Percentiles rank a stretch among this genome's conserved stretches.
These are phyloP conservation scores for Stemphylium vesicarium DNA, from an alignment of 2,329 filamentous ascomycete species.

Conservation along the genomic window DNA sequence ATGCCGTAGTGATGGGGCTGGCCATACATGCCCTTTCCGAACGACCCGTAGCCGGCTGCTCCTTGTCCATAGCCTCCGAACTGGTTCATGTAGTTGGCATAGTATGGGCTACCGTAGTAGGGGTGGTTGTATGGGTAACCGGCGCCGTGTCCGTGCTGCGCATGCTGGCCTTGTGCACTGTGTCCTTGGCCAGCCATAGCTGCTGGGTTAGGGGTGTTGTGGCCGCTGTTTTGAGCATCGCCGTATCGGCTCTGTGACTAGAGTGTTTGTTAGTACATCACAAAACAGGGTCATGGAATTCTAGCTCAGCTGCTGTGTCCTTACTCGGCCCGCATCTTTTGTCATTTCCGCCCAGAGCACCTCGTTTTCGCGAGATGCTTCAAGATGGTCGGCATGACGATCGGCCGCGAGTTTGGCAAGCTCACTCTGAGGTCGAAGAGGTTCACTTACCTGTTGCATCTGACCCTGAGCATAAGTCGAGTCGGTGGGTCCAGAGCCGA, in stretches of 20 bases:
- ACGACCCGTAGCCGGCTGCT: conserved; percentile 57
- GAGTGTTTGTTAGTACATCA: conserved; percentile 22
- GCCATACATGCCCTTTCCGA: conserved; percentile 67
- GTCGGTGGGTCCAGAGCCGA: conserved; percentile 67
- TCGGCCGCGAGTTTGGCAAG: conserved; percentile 4
- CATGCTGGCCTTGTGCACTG: conserved; percentile 54
- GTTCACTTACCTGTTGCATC: conserved; percentile 58
- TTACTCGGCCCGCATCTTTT: conserved; percentile 8
- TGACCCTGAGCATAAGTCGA: conserved; percentile 68
- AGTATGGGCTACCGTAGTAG: conserved; percentile 68
- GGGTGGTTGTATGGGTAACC: conserved; percentile 61
- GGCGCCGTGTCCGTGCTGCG: conserved; percentile 54
- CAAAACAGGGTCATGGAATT: neutral
- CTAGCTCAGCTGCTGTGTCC: conserved; percentile 7
- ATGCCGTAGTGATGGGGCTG: conserved; percentile 67
- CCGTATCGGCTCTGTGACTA: conserved; percentile 71
- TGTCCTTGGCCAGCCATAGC: conserved; percentile 62
- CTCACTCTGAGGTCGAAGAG: neutral
- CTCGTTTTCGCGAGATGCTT: conserved; percentile 6
- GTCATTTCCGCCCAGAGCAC: conserved; percentile 7
- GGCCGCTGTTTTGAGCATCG: conserved; percentile 83
- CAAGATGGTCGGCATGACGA: conserved; percentile 6
- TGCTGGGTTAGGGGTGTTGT: conserved; percentile 87
- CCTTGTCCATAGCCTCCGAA: conserved; percentile 62
- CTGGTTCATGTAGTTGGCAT: conserved; percentile 68